Percentiles rank a stretch among this genome's conserved stretches.
Conservation (phyloP, 441 rosid species). For the Isatis lusitanica region DNA sequence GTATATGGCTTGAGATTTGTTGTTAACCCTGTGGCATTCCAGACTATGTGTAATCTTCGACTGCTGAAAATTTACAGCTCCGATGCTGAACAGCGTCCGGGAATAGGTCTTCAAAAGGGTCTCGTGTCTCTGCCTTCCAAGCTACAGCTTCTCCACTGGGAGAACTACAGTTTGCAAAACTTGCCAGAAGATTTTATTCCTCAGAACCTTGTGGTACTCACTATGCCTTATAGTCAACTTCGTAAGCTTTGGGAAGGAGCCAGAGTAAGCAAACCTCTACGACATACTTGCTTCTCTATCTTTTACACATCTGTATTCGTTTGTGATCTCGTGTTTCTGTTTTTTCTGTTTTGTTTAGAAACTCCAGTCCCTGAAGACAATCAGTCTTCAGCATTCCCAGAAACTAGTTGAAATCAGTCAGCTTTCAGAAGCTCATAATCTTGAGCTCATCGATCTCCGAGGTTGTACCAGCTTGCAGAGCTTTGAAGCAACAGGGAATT, state of each 20-base stretch:
- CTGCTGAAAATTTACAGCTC: constrained; percentile 7
- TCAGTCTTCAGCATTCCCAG: background rate
- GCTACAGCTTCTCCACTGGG: background rate
- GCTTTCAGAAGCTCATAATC: background rate
- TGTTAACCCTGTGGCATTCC: background rate
- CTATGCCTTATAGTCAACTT: too few relatives aligned
- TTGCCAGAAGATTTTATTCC: too few relatives aligned
- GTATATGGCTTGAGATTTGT: background rate
- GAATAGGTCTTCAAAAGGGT: background rate
- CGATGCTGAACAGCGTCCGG: background rate
- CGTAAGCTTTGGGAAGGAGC: too few relatives aligned
- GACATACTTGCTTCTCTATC: too few relatives aligned
- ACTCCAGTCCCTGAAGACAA: background rate
- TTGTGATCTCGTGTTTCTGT: background rate
- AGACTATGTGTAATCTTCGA: constrained; percentile 21
- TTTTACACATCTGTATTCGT: background rate
- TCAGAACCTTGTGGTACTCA: too few relatives aligned
- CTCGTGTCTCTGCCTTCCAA: background rate
- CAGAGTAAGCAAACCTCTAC: too few relatives aligned
- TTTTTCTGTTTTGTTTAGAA: background rate
- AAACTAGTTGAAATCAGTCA: background rate
- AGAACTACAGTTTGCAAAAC: too few relatives aligned
- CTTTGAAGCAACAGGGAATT: background rate
- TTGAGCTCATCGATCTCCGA: constrained; percentile 3
- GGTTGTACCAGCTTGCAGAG: constrained; percentile 1